A percentile compares a stretch with the other conserved stretches of the same genome.
Conservation (phyloP, 2,329 filamentous ascomycete genomes). For the Alternaria atra region DNA sequence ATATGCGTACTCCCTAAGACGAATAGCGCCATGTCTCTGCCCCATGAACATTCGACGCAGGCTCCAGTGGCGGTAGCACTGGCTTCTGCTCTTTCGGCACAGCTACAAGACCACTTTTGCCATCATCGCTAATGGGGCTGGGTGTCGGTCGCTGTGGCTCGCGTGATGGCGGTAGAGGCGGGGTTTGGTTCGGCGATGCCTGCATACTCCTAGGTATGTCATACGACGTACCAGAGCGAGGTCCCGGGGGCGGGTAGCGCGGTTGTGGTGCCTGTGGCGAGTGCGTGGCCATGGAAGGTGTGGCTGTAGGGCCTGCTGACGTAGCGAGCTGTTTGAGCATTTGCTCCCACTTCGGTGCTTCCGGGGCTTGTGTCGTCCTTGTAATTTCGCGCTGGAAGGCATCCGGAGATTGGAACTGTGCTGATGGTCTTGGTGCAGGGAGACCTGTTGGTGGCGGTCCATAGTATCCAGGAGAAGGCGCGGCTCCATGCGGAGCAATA, state of each 20-base stretch:
- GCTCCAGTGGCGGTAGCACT: slow-evolving; percentile 13
- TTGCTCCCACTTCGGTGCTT: slow-evolving; percentile 44
- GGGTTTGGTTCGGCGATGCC: slow-evolving; percentile 22
- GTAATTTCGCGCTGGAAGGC: slow-evolving; percentile 56
- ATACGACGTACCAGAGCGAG: slow-evolving; percentile 25
- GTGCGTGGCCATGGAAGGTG: slow-evolving; percentile 13
- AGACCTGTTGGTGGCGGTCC: slow-evolving; percentile 19
- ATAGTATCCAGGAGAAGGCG: slow-evolving; percentile 20
- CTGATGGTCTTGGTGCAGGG: slow-evolving; percentile 39
- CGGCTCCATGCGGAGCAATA: slow-evolving; percentile 15
- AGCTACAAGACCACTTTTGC: slow-evolving; percentile 22
- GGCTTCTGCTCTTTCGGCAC: slow-evolving; percentile 17
- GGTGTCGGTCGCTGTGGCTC: slow-evolving; percentile 42
- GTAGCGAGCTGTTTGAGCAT: slow-evolving; percentile 46
- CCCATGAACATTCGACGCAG: slow-evolving; percentile 25
- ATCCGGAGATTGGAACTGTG: slow-evolving; percentile 55
- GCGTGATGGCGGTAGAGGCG: slow-evolving; percentile 22
- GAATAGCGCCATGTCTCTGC: slow-evolving; percentile 48
- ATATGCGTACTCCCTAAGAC: not conserved
- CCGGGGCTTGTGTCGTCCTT: slow-evolving; percentile 31
- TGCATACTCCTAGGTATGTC: slow-evolving; percentile 23
- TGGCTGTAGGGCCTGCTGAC: slow-evolving; percentile 22
- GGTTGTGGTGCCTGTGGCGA: slow-evolving; percentile 28
- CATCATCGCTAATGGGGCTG: slow-evolving; percentile 47
- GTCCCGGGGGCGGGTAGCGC: slow-evolving; percentile 22